phyloP scores from a whole-genome alignment of 768 basidiomycete genomes.

The Auricularia sp. region DNA sequence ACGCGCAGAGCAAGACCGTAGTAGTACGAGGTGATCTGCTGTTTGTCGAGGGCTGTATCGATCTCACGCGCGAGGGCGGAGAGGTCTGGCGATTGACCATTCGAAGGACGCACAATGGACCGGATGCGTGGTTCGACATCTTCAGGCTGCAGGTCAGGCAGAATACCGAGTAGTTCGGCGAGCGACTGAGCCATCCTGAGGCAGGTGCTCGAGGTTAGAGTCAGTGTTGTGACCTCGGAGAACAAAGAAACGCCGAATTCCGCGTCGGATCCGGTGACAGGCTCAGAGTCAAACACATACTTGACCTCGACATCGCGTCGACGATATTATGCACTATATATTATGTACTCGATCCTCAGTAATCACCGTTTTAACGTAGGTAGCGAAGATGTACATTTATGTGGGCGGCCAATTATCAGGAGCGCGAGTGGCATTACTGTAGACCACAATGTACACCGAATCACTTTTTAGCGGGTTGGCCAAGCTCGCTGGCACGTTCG shows the following conservation, averaged over 20 bases:
- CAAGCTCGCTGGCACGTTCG: constrained; percentile 76
- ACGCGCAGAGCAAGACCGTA: background rate
- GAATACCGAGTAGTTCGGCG: background rate
- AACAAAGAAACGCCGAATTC: no score
- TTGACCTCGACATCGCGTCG: no score
- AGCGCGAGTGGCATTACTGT: background rate
- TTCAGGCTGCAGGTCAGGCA: background rate
- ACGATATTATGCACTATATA: no score
- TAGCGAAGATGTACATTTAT: background rate
- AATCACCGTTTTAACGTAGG: no score
- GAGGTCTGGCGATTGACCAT: background rate
- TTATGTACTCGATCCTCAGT: no score
- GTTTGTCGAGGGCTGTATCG: background rate
- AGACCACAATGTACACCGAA: background rate
- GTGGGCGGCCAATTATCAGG: background rate
- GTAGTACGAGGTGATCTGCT: background rate
- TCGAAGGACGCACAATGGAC: background rate
- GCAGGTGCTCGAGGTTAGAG: background rate
- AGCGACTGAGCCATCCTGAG: background rate
- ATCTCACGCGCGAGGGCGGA: background rate
- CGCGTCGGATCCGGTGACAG: no score
- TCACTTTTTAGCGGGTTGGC: constrained; percentile 53
- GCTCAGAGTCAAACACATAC: no score
- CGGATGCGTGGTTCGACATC: background rate
- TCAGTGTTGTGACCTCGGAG: background rate